phyloP scores from a whole-genome alignment of 805 yeast genomes.

The Candida ficus region DNA sequence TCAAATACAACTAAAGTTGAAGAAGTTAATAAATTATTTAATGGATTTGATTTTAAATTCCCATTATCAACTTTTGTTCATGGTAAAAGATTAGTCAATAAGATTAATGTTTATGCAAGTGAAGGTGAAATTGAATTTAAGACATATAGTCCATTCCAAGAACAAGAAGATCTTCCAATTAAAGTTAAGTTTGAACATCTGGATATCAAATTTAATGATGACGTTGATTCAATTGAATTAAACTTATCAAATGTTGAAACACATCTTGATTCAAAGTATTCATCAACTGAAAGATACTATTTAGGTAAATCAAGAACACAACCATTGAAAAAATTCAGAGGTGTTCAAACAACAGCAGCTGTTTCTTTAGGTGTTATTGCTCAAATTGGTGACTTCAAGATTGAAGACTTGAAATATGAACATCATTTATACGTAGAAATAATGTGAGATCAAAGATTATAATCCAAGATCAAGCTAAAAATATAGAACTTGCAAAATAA shows the following conservation, averaged over 20 bases:
- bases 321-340: not conserved
- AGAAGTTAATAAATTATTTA: not conserved
- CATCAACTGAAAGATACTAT: not conserved
- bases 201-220: not conserved
- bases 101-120: not conserved
- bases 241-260: not conserved
- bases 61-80: not conserved
- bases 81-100: not conserved
- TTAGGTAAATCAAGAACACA: not conserved
- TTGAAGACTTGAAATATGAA: not conserved
- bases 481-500: not conserved
- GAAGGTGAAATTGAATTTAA: not conserved
- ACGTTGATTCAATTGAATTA: too few species aligned
- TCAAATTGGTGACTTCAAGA: not conserved
- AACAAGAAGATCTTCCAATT: not conserved
- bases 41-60: not conserved
- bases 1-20: not conserved
- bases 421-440: not conserved
- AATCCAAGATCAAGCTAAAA: not conserved
- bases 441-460: not conserved
- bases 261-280: not conserved
- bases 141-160: not conserved
- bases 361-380: not conserved
- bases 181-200: not conserved
- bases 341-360: not conserved